Conservation (phyloP, 441 rosid species). For the Gossypium trilobum region DNA sequence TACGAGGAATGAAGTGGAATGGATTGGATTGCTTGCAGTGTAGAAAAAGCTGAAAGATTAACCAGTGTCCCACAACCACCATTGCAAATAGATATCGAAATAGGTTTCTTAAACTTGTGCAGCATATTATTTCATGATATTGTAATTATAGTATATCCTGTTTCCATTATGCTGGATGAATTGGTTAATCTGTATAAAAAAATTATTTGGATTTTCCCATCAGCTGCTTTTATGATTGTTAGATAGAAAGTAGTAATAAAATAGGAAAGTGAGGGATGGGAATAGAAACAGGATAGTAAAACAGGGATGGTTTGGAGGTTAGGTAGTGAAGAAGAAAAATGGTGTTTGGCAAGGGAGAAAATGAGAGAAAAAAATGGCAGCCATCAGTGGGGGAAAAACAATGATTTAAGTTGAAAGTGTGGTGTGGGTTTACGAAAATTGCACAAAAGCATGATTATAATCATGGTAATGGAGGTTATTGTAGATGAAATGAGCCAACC, state of each 20-base stretch:
- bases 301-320: too few relatives aligned
- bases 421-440: too few relatives aligned
- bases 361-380: too few relatives aligned
- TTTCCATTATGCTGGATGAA: not conserved
- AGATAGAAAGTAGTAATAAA: not conserved
- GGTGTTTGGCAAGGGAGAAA: too few relatives aligned
- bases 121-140: not conserved
- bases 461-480: too few relatives aligned
- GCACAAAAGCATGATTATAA: too few relatives aligned
- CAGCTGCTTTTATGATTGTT: not conserved
- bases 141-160: not conserved
- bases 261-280: too few relatives aligned
- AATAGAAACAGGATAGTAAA: too few relatives aligned
- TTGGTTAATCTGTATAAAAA: not conserved
- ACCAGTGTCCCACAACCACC: not conserved
- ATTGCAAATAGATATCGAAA: not conserved
- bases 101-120: not conserved
- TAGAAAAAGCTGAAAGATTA: slow-evolving; percentile 10
- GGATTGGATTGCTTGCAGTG: not conserved
- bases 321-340: too few relatives aligned
- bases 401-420: too few relatives aligned
- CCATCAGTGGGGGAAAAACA: too few relatives aligned
- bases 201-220: not conserved
- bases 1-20: not conserved
- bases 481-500: too few relatives aligned